These are phyloP conservation scores for Penicillium sclerotiorum DNA, from an alignment of 2,329 filamentous ascomycete species.

Conservation along the genomic window DNA sequence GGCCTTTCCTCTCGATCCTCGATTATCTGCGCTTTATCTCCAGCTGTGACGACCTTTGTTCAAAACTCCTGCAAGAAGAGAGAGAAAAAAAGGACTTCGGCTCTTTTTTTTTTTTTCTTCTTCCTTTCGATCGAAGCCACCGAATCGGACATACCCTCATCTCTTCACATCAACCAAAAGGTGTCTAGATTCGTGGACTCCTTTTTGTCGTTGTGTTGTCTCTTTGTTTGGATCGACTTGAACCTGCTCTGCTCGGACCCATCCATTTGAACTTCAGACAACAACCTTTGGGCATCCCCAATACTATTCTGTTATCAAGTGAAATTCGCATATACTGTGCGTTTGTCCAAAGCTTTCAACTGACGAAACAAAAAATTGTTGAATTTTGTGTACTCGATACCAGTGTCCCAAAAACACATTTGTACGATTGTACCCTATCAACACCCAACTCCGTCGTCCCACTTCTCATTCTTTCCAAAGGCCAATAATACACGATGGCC, in stretches of 20 bases:
- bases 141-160: neutral
- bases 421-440: constrained; percentile 15
- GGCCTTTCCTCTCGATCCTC: constrained; percentile 15
- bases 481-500: constrained; percentile 65
- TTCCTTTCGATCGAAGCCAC: neutral
- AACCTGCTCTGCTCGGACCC: constrained; percentile 15
- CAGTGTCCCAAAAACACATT: neutral
- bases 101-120: neutral
- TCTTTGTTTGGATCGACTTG: constrained; percentile 20
- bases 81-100: neutral
- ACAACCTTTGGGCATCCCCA: constrained; percentile 15
- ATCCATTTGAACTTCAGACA: neutral
- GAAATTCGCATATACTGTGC: neutral
- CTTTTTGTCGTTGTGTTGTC: constrained; percentile 3
- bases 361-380: no score
- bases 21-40: constrained; percentile 22
- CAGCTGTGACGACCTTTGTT: constrained; percentile 9
- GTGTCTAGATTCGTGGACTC: constrained; percentile 1
- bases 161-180: neutral
- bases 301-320: constrained; percentile 13
- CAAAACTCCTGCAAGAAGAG: constrained; percentile 4
- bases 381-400: no score
- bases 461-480: constrained; percentile 22
- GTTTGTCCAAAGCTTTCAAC: neutral
- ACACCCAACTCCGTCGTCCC: constrained; percentile 23